These are phyloP conservation scores for Paecilomyces fulvus DNA, from an alignment of 2,329 filamentous ascomycete species.

Conservation along the genomic window DNA sequence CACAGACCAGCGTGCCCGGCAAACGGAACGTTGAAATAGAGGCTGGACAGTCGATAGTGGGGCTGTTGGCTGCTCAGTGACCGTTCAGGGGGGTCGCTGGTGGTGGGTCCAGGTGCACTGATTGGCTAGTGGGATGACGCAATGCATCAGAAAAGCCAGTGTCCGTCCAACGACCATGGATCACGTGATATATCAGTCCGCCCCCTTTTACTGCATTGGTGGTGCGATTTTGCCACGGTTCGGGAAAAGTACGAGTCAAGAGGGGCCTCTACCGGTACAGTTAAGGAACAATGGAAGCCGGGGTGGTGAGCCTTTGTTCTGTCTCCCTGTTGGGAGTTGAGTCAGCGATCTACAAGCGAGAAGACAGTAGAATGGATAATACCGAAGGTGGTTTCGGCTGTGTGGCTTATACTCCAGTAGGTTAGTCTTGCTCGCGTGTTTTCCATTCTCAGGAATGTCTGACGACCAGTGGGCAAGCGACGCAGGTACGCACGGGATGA, in stretches of 20 bases:
- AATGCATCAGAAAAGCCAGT: neutral
- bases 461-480: neutral
- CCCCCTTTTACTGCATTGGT: neutral
- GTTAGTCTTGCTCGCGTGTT: neutral
- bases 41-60: neutral
- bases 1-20: neutral
- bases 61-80: neutral
- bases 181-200: neutral
- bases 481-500: neutral
- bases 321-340: too few species aligned
- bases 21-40: neutral
- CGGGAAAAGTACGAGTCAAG: neutral
- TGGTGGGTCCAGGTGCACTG: neutral
- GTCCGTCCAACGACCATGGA: neutral
- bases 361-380: neutral
- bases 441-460: neutral
- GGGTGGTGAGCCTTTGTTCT: too few species aligned
- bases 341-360: too few species aligned
- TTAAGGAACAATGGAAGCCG: too few species aligned
- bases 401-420: too few species aligned
- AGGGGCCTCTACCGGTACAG: neutral
- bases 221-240: neutral
- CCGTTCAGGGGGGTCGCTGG: neutral
- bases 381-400: neutral
- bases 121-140: neutral